These are phyloP conservation scores for Spinacia oleracea DNA, from an alignment of 179 eudicot genomes.

Conservation along the genomic window DNA sequence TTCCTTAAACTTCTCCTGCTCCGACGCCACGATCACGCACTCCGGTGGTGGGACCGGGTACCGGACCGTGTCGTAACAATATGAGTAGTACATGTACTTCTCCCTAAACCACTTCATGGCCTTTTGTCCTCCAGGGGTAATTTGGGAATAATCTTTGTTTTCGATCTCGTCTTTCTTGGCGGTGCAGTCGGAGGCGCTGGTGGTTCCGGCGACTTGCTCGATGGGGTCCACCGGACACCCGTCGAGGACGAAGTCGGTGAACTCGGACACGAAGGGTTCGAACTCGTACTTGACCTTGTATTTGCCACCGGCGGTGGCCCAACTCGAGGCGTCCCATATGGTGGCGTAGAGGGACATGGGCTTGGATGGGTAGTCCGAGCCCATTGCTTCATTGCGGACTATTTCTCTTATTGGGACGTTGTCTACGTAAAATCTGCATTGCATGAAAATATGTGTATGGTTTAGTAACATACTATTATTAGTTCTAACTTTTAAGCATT, in stretches of 20 bases:
- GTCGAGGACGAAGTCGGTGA: constrained; percentile 70
- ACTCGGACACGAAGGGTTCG: constrained; percentile 88
- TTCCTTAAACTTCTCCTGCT: constrained; percentile 39
- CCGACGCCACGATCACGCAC: constrained; percentile 33
- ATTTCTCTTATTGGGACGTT: constrained; percentile 79
- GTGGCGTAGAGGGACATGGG: constrained; percentile 98
- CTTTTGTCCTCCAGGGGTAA: constrained; percentile 41
- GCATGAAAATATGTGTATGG: constrained; percentile 1
- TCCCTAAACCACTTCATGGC: constrained; percentile 70
- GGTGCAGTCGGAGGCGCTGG: constrained; percentile 26
- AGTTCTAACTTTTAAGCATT: background rate
- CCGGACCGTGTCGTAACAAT: constrained; percentile 68
- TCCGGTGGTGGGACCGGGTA: constrained; percentile 45
- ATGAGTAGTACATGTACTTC: constrained; percentile 70
- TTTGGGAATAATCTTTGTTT: constrained; percentile 29
- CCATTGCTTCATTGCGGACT: constrained; percentile 56
- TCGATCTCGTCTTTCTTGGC: constrained; percentile 35
- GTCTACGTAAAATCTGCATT: constrained; percentile 77
- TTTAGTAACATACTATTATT: background rate
- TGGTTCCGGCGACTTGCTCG: constrained; percentile 43
- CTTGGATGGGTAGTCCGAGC: constrained; percentile 84
- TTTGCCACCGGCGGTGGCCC: constrained; percentile 87
- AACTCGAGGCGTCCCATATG: constrained; percentile 90
- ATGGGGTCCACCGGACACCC: constrained; percentile 80
- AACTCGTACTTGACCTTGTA: constrained; percentile 61